Evolutionary conservation across 768 basidiomycete species (phyloP).

Genomic region (Lentinus brumalis): DNA sequence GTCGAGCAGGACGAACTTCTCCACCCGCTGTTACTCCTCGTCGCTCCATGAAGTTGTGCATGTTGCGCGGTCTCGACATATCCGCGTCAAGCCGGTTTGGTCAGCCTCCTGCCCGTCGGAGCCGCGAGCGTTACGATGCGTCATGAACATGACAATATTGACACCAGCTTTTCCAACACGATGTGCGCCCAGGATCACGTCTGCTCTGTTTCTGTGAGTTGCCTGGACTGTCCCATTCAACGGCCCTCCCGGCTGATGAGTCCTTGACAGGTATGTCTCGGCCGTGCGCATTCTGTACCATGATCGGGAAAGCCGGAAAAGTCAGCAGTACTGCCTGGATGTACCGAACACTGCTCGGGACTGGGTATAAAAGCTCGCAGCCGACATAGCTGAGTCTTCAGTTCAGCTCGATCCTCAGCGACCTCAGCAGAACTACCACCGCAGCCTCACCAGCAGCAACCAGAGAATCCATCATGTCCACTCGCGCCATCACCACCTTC

Average conservation of each 20-base stretch:
- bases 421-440: not conserved
- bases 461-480: constrained; percentile 10
- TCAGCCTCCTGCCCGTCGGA: not conserved
- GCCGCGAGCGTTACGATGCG: not conserved
- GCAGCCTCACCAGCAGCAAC: constrained; percentile 1
- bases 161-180: not conserved
- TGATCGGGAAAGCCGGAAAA: not conserved
- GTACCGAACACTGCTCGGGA: not conserved
- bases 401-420: not conserved
- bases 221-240: not conserved
- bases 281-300: not conserved
- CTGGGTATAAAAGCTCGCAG: not conserved
- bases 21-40: not conserved
- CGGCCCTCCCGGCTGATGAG: not conserved
- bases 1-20: not conserved
- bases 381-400: not conserved
- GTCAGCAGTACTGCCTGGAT: not conserved
- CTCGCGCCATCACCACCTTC: constrained; percentile 10
- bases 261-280: not conserved
- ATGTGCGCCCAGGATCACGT: not conserved
- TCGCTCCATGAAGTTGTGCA: not conserved
- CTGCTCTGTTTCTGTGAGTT: too few species aligned
- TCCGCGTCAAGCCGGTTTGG: not conserved
- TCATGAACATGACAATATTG: not conserved
- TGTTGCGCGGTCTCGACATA: not conserved